These are phyloP conservation scores for Penicillium palitans DNA, from an alignment of 2,329 filamentous ascomycete genomes.

Conservation along the genomic window DNA sequence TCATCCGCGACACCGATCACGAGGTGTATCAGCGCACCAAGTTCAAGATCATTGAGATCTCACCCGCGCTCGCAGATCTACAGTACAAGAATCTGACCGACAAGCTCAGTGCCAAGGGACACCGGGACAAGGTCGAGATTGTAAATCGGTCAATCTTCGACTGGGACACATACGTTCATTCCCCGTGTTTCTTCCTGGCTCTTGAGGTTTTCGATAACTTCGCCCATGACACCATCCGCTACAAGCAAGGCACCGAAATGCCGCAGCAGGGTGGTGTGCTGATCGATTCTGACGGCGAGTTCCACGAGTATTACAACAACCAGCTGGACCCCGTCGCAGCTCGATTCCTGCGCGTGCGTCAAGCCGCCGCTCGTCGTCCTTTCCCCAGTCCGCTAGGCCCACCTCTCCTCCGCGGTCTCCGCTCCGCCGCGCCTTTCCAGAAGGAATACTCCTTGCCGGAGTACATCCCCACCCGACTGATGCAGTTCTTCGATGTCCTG, in stretches of 20 bases:
- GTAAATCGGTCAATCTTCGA: slow-evolving; percentile 94
- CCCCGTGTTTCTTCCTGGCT: slow-evolving; percentile 94
- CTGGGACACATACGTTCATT: slow-evolving; percentile 83
- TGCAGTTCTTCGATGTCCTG: slow-evolving; percentile 95
- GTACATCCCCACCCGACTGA: slow-evolving; percentile 89
- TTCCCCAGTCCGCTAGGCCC: slow-evolving; percentile 48
- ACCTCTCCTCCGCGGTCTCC: slow-evolving; percentile 60
- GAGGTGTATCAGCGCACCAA: slow-evolving; percentile 92
- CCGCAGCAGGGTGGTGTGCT: slow-evolving; percentile 87
- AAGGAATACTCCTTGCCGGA: slow-evolving; percentile 79
- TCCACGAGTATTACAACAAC: slow-evolving; percentile 89
- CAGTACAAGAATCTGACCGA: slow-evolving; percentile 71
- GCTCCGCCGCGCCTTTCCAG: slow-evolving; percentile 66
- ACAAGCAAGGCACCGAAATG: slow-evolving; percentile 76
- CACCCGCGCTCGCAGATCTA: slow-evolving; percentile 71
- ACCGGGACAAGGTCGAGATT: slow-evolving; percentile 85
- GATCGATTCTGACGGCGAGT: slow-evolving; percentile 80
- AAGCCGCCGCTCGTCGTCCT: slow-evolving; percentile 61
- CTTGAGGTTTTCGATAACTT: slow-evolving; percentile 99
- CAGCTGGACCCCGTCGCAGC: slow-evolving; percentile 78
- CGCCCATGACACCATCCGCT: slow-evolving; percentile 89
- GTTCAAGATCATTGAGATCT: slow-evolving; percentile 96
- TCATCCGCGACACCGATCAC: slow-evolving; percentile 84
- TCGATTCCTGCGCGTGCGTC: slow-evolving; percentile 79
- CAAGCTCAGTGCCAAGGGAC: slow-evolving; percentile 68